Percentiles rank a stretch among this genome's conserved stretches.
Conservation (phyloP, 306 rosid genomes). For the Cucurbita moschata region DNA sequence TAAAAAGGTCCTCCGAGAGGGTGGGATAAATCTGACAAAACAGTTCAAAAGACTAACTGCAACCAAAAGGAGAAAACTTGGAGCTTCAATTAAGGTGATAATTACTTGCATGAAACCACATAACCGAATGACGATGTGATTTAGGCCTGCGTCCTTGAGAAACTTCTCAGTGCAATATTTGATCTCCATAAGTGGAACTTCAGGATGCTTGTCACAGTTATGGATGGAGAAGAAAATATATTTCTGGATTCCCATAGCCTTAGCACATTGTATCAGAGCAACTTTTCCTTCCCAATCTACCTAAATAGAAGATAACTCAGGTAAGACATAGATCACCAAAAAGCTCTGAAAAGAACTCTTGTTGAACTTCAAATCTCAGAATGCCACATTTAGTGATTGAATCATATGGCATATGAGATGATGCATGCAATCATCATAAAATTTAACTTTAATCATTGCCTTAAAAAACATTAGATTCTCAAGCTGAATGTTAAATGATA, state of each 20-base stretch:
- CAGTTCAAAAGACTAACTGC: neutral
- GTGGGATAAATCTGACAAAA: neutral
- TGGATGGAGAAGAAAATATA: constrained; percentile 87
- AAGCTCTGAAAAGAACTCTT: neutral
- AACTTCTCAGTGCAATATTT: constrained; percentile 84
- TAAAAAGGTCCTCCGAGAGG: neutral
- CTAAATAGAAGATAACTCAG: constrained; percentile 28
- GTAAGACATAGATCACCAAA: constrained; percentile 13
- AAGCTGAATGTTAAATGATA: too few species aligned
- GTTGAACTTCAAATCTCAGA: neutral
- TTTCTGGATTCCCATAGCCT: constrained; percentile 96
- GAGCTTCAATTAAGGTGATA: neutral
- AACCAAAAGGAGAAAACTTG: neutral
- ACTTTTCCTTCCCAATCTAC: constrained; percentile 99
- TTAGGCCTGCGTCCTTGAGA: constrained; percentile 62
- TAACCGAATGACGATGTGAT: constrained; percentile 51
- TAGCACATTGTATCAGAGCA: constrained; percentile 89
- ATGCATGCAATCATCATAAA: too few species aligned
- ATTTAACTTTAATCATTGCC: too few species aligned
- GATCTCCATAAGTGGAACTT: constrained; percentile 98
- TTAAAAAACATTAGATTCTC: too few species aligned
- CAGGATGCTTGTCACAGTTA: constrained; percentile 90
- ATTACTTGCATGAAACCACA: constrained; percentile 94
- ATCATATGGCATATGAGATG: neutral
- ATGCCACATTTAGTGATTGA: neutral